phyloP scores from a whole-genome alignment of 805 yeast species.

The Saccharomyces paradoxus region DNA sequence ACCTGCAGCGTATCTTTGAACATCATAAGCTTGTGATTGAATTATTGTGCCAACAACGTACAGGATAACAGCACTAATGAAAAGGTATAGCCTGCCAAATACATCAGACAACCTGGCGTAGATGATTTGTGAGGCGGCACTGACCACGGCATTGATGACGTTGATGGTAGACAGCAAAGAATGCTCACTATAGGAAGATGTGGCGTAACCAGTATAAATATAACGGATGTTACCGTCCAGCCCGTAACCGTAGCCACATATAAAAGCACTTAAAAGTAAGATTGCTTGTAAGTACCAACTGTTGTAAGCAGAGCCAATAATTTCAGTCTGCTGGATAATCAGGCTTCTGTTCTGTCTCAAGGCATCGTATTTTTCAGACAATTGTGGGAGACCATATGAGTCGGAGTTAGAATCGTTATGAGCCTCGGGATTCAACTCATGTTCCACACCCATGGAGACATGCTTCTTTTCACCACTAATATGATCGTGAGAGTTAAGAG shows the following conservation, averaged over 20 bases:
- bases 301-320: slow-evolving; percentile 40
- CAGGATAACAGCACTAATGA: slow-evolving; percentile 39
- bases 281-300: slow-evolving; percentile 28
- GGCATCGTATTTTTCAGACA: neutral
- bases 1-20: slow-evolving; percentile 49
- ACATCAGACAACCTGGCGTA: slow-evolving; percentile 50
- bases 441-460: neutral
- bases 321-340: slow-evolving; percentile 44
- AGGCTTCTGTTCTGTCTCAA: slow-evolving; percentile 27
- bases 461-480: neutral
- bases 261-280: slow-evolving; percentile 39
- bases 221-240: slow-evolving; percentile 44
- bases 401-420: neutral
- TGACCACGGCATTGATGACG: slow-evolving; percentile 44
- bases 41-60: slow-evolving; percentile 51
- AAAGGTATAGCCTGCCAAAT: slow-evolving; percentile 47
- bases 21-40: slow-evolving; percentile 46
- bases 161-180: slow-evolving; percentile 44
- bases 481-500: neutral
- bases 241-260: slow-evolving; percentile 48
- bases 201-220: slow-evolving; percentile 43
- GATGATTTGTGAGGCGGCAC: slow-evolving; percentile 50
- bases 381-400: neutral
- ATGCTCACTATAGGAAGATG: slow-evolving; percentile 41
- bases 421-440: neutral